phyloP scores from a whole-genome alignment of 1,139 yeast species.

The Magnusiomyces clavatus region DNA sequence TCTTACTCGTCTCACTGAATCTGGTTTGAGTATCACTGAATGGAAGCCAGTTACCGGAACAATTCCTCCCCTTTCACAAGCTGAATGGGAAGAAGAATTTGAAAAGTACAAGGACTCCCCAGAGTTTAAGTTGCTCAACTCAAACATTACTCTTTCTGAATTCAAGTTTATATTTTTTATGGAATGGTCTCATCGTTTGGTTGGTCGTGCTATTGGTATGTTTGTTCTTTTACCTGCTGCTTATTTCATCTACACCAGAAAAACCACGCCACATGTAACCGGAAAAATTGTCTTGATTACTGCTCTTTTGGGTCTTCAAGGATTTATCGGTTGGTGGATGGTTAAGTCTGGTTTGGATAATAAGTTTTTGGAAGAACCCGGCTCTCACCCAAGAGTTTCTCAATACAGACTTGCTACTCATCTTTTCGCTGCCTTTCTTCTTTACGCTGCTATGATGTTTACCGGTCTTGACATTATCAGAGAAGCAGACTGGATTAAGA shows the following conservation, averaged over 20 bases:
- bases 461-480: constrained; percentile 79
- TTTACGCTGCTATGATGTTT: constrained; percentile 84
- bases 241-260: constrained; percentile 62
- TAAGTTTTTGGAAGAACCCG: constrained; percentile 68
- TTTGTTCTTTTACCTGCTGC: constrained; percentile 78
- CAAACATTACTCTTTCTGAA: constrained; percentile 86
- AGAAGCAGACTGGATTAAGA: constrained; percentile 60
- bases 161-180: constrained; percentile 90
- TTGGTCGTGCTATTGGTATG: constrained; percentile 87
- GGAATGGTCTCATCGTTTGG: constrained; percentile 96
- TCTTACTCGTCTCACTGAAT: constrained; percentile 86
- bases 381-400: constrained; percentile 85
- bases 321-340: constrained; percentile 99
- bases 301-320: constrained; percentile 80
- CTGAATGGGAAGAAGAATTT: constrained; percentile 83
- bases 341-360: constrained; percentile 91
- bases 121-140: constrained; percentile 80
- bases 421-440: constrained; percentile 82
- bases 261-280: constrained; percentile 63
- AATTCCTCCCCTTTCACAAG: constrained; percentile 72
- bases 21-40: constrained; percentile 93
- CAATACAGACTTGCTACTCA: constrained; percentile 93
- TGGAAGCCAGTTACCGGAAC: constrained; percentile 98
- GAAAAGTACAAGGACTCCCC: constrained; percentile 77
- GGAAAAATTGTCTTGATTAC: constrained; percentile 64